A percentile compares a stretch with the other conserved stretches of the same genome.
Evolutionary conservation across 345 rosid species (phyloP).

Genomic region (Excoecaria cochinchinensis): DNA sequence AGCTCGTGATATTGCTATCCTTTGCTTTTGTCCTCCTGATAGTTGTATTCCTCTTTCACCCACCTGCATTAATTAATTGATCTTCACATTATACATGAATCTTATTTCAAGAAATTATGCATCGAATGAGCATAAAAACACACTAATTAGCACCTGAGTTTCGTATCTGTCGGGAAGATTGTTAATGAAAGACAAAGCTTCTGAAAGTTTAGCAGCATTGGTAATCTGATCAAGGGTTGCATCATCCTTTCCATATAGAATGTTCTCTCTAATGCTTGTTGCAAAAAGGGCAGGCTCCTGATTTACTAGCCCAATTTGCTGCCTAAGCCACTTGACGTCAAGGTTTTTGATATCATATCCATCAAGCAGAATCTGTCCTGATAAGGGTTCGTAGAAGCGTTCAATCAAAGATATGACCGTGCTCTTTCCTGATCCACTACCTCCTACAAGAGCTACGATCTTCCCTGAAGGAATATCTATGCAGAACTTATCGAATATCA

Average conservation of each 20-base stretch:
- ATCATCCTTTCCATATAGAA: conserved; percentile 81
- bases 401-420: conserved; percentile 88
- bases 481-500: conserved; percentile 56
- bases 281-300: conserved; percentile 97
- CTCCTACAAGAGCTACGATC: conserved; percentile 90
- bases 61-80: conserved; percentile 41
- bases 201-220: conserved; percentile 84
- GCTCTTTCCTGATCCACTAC: conserved; percentile 97
- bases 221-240: conserved; percentile 68
- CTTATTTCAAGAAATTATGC: no score
- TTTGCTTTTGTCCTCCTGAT: conserved; percentile 96
- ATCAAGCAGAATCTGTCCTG: conserved; percentile 65
- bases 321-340: conserved; percentile 84
- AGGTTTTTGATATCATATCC: conserved; percentile 57
- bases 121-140: no score
- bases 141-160: conserved; percentile 59
- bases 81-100: no score
- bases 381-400: conserved; percentile 80
- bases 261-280: conserved; percentile 74
- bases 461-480: conserved; percentile 75
- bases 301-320: conserved; percentile 84
- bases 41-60: conserved; percentile 94
- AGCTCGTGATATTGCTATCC: conserved; percentile 90
- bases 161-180: conserved; percentile 92
- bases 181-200: conserved; percentile 73